A percentile compares a stretch with the other conserved stretches of the same genome.
These are phyloP conservation scores for Cladobotryum mycophilum DNA, from an alignment of 2,329 filamentous ascomycete species.

Conservation along the genomic window DNA sequence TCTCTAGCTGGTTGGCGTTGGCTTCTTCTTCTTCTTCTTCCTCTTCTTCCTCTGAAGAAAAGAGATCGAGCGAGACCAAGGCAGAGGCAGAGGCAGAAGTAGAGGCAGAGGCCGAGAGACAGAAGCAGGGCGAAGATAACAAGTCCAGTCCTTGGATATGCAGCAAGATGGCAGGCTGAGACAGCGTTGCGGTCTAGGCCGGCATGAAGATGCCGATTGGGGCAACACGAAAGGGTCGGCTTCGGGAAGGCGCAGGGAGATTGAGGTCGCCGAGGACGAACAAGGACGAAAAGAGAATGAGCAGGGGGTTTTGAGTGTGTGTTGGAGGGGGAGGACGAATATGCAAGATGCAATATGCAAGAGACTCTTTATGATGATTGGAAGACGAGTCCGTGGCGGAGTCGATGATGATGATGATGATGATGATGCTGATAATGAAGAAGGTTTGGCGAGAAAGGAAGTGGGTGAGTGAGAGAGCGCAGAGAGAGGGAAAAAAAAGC, in stretches of 20 bases:
- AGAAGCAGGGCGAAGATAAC: background rate
- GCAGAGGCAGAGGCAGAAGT: background rate
- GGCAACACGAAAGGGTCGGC: constrained; percentile 14
- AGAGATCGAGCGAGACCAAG: background rate
- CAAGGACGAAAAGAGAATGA: background rate
- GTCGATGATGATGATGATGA: no score
- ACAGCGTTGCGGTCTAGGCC: constrained; percentile 2
- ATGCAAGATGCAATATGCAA: background rate
- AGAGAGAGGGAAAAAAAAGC: no score
- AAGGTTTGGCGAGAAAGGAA: no score
- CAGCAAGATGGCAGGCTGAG: background rate
- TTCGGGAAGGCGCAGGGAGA: constrained; percentile 14
- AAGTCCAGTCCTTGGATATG: background rate
- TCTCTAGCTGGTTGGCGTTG: background rate
- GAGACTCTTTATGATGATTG: background rate
- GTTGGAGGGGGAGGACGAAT: background rate
- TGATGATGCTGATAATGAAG: no score
- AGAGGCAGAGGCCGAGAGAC: background rate
- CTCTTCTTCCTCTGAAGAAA: background rate
- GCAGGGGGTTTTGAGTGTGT: no score
- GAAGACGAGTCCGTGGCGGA: background rate
- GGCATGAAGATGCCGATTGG: constrained; percentile 18
- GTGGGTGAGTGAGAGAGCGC: no score
- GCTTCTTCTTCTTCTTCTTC: background rate
- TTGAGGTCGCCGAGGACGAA: background rate